A percentile compares a stretch with the other conserved stretches of the same genome.
phyloP scores from a whole-genome alignment of 176 grass and related monocot species.

The Otatea glauca region DNA sequence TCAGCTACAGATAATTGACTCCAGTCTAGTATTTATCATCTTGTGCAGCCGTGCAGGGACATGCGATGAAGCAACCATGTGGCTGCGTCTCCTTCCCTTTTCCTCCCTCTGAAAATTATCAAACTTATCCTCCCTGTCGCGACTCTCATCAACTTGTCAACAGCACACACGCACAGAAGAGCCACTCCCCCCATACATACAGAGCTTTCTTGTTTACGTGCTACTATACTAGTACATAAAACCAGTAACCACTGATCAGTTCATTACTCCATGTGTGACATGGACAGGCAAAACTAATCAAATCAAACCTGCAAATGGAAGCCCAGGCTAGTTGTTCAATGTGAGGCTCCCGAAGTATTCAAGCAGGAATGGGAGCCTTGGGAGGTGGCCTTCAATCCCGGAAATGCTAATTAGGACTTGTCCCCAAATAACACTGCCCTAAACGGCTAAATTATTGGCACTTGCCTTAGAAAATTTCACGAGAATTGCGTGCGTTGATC shows the following conservation, averaged over 20 bases:
- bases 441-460: background rate
- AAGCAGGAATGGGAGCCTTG: background rate
- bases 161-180: background rate
- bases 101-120: background rate
- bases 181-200: conserved; percentile 18
- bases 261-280: conserved; percentile 7
- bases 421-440: background rate
- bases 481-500: background rate
- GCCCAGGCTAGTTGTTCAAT: background rate
- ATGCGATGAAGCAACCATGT: conserved; percentile 19
- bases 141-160: background rate
- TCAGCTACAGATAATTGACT: conserved; percentile 7
- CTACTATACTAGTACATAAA: background rate
- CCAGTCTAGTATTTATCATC: background rate
- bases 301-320: background rate
- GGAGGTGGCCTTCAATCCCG: background rate
- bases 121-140: conserved; percentile 13
- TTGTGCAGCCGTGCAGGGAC: conserved; percentile 3
- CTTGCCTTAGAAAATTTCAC: background rate
- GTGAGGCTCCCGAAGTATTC: background rate
- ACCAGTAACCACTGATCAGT: background rate
- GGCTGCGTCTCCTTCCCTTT: background rate
- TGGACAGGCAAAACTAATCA: background rate
- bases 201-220: background rate
- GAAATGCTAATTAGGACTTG: background rate